Evolutionary conservation across 768 basidiomycete genomes (phyloP).

Genomic region (Piloderma croceum): DNA sequence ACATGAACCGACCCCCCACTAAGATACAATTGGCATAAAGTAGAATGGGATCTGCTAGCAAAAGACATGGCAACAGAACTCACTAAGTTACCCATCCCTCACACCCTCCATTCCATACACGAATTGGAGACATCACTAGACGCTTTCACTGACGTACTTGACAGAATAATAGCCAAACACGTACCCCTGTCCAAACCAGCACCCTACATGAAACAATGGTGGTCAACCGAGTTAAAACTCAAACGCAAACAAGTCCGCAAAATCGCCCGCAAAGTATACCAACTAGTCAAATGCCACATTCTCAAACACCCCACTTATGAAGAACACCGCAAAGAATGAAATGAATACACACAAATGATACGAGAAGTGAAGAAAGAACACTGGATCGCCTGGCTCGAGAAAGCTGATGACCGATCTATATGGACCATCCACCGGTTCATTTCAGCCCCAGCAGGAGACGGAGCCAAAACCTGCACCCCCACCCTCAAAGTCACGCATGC

Average conservation of each 20-base stretch:
- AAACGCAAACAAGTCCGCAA: not conserved
- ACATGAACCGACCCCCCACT: rapidly evolving
- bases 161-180: not conserved
- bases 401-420: not conserved
- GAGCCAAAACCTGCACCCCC: constrained; percentile 16
- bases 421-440: constrained; percentile 14
- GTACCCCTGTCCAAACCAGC: not conserved
- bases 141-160: not conserved
- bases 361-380: constrained; percentile 10
- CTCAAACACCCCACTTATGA: not conserved
- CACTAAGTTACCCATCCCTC: not conserved
- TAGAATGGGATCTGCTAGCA: constrained; percentile 9
- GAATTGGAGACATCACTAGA: not conserved
- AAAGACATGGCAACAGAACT: not conserved
- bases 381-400: constrained; percentile 12
- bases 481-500: constrained; percentile 16
- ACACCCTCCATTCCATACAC: not conserved
- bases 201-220: not conserved
- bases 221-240: not conserved
- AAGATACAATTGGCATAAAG: constrained; percentile 3
- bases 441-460: constrained; percentile 3
- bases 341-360: not conserved
- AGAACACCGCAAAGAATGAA: not conserved
- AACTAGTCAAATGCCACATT: not conserved
- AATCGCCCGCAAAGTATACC: not conserved